Percentiles rank a stretch among this genome's conserved stretches.
Conservation (phyloP, 2,329 filamentous ascomycete genomes). For the Verticillium nubilum region DNA sequence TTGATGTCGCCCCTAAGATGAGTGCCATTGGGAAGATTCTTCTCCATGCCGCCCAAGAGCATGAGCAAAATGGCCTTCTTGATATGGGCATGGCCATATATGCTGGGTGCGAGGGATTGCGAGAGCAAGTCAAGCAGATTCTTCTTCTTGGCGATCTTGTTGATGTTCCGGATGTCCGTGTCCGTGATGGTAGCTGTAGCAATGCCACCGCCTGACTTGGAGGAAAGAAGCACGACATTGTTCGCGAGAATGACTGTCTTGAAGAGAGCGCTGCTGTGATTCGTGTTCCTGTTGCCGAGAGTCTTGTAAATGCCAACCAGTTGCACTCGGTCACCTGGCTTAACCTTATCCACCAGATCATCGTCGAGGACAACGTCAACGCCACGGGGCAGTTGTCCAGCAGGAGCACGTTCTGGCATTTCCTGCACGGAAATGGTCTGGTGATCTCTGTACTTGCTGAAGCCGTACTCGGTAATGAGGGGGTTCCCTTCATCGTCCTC, state of each 20-base stretch:
- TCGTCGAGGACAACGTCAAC: constrained; percentile 97
- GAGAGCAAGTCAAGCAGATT: constrained; percentile 90
- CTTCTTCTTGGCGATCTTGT: constrained; percentile 92
- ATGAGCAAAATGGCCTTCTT: constrained; percentile 96
- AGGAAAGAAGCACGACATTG: constrained; percentile 89
- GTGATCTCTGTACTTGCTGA: constrained; percentile 92
- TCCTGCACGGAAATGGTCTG: constrained; percentile 98
- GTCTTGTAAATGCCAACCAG: constrained; percentile 95
- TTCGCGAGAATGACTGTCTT: constrained; percentile 92
- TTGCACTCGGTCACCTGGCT: constrained; percentile 93
- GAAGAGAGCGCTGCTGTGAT: constrained; percentile 86
- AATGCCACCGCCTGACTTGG: constrained; percentile 91
- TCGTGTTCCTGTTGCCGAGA: constrained; percentile 88
- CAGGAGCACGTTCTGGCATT: constrained; percentile 95
- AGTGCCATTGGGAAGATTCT: constrained; percentile 96
- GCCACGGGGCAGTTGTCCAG: constrained; percentile 88
- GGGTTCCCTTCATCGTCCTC: constrained; percentile 92
- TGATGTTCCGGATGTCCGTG: constrained; percentile 97
- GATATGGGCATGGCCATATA: constrained; percentile 94
- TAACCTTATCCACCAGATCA: constrained; percentile 89
- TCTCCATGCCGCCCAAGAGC: constrained; percentile 93
- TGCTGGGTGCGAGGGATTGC: constrained; percentile 91
- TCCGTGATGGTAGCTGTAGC: constrained; percentile 91
- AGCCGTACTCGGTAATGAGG: constrained; percentile 90
- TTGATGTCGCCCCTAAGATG: constrained; percentile 98